phyloP scores from a whole-genome alignment of 1,284 basidiomycete genomes.

The Naganishia liquefaciens region DNA sequence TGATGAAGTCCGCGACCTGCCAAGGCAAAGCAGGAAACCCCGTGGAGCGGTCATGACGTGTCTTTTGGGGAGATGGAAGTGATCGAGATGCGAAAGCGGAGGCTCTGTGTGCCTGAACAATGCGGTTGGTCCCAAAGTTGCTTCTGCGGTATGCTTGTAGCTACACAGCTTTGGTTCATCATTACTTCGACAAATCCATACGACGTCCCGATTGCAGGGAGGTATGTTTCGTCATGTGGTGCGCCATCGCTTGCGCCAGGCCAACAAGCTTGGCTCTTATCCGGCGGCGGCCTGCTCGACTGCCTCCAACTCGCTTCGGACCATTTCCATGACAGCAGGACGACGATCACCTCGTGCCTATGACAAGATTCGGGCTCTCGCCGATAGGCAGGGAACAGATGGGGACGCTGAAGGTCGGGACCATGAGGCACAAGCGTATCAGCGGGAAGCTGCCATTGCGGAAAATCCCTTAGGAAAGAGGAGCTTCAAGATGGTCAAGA shows the following conservation, averaged over 20 bases:
- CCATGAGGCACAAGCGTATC: not conserved
- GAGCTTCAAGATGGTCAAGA: not conserved
- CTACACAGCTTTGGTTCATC: no score
- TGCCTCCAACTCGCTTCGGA: not conserved
- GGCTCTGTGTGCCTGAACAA: no score
- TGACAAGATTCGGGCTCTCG: conserved; percentile 15
- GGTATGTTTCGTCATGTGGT: conserved; percentile 27
- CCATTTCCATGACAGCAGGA: not conserved
- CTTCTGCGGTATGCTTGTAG: no score
- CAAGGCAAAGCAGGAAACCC: no score
- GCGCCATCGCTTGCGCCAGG: conserved; percentile 29
- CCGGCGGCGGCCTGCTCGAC: not conserved
- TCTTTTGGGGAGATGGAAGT: no score
- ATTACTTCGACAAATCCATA: no score
- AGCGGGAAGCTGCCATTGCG: not conserved
- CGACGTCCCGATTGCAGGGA: not conserved
- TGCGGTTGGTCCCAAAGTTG: no score
- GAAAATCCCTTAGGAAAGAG: conserved; percentile 4
- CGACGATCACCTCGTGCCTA: conserved; percentile 1
- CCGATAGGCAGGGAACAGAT: not conserved
- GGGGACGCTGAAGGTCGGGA: not conserved
- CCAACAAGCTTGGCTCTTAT: not conserved
- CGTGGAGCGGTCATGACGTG: no score
- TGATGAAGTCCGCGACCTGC: no score
- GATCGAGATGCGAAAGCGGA: no score